phyloP scores from a whole-genome alignment of 2,329 filamentous ascomycete species.

The Fonsecaea pugnacius region DNA sequence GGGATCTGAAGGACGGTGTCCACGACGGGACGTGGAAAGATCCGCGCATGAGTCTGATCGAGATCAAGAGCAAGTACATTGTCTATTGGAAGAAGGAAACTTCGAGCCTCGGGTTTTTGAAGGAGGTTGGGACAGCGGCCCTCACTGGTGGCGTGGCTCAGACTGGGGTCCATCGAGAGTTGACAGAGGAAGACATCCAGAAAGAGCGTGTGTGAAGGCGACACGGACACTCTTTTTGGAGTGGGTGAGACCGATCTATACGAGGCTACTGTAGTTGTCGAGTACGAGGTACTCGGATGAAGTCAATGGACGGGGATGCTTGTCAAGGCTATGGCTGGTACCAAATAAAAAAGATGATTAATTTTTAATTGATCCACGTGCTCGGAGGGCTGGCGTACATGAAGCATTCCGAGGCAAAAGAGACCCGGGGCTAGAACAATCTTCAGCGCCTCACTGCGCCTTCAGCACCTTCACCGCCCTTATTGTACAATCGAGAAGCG shows the following conservation, averaged over 20 bases:
- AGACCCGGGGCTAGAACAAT: not conserved
- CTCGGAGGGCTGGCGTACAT: constrained; percentile 18
- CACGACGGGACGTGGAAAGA: constrained; percentile 54
- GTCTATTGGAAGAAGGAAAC: constrained; percentile 47
- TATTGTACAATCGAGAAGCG: not conserved
- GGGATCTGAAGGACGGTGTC: constrained; percentile 55
- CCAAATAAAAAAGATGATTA: not conserved
- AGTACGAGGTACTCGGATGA: not conserved
- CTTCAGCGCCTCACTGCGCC: not conserved
- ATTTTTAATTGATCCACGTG: constrained; percentile 17
- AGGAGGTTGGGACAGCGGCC: constrained; percentile 47
- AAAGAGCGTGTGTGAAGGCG: constrained; percentile 30
- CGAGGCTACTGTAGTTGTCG: not conserved
- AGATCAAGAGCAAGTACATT: constrained; percentile 48
- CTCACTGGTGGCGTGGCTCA: constrained; percentile 47
- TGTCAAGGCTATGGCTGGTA: not conserved
- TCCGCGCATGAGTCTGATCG: constrained; percentile 53
- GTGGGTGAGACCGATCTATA: not conserved
- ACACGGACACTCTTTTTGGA: not conserved
- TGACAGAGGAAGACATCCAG: constrained; percentile 37
- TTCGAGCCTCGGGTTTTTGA: constrained; percentile 44
- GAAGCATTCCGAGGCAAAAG: not conserved
- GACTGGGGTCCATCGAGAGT: constrained; percentile 42
- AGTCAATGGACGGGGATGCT: not conserved
- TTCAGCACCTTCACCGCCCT: constrained; percentile 6